Evolutionary conservation across 106 monocot genomes (phyloP).

Genomic region (Amphibolis antarctica): DNA sequence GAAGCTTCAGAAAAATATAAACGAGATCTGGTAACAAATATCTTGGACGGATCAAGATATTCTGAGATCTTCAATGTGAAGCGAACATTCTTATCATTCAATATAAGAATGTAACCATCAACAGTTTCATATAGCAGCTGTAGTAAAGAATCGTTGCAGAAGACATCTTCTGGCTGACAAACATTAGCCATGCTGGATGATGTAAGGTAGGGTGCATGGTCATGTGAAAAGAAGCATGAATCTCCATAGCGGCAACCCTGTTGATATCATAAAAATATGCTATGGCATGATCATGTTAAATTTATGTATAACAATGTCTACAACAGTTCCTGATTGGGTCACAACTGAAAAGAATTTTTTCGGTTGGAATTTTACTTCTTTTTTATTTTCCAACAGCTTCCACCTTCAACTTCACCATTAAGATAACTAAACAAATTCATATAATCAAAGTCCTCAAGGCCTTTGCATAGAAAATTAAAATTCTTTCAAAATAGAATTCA

Average conservation of each 20-base stretch:
- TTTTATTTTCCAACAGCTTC: too few species aligned
- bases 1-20: conserved; percentile 15
- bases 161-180: conserved; percentile 35
- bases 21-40: conserved; percentile 22
- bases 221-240: conserved; percentile 56
- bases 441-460: too few species aligned
- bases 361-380: too few species aligned
- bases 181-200: background rate
- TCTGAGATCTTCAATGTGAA: conserved; percentile 33
- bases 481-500: too few species aligned
- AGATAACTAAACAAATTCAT: too few species aligned
- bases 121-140: conserved; percentile 17
- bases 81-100: conserved; percentile 38
- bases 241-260: conserved; percentile 73
- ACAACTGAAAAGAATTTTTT: too few species aligned
- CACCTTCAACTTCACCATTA: too few species aligned
- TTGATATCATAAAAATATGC: background rate
- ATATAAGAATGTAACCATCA: conserved; percentile 28
- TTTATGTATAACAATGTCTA: too few species aligned
- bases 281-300: too few species aligned
- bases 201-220: conserved; percentile 8
- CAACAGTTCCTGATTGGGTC: too few species aligned
- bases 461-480: too few species aligned
- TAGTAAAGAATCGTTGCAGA: conserved; percentile 25
- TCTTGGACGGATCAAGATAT: conserved; percentile 23